Percentiles rank a stretch among this genome's conserved stretches.
Evolutionary conservation across 192 early-diverging fungal genomes (phyloP).

Genomic region (Obelidium mucronatum): DNA sequence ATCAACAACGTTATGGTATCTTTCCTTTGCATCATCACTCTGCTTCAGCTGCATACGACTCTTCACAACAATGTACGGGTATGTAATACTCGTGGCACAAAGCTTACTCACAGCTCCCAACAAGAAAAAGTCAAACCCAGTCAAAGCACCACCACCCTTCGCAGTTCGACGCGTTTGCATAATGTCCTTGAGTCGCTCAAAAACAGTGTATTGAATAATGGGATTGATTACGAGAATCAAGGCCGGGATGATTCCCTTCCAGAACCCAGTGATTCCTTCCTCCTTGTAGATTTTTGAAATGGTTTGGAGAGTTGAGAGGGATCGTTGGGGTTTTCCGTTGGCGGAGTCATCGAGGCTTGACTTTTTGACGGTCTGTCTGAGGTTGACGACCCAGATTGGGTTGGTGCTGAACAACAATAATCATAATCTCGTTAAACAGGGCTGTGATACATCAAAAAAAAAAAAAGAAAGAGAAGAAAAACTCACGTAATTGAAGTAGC

Average conservation of each 20-base stretch:
- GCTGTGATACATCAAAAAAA: not conserved
- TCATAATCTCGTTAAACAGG: too few relatives aligned
- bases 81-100: constrained; percentile 92
- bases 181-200: constrained; percentile 88
- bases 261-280: constrained; percentile 88
- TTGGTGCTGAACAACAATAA: constrained; percentile 75
- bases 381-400: constrained; percentile 99
- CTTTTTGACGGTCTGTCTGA: constrained; percentile 83
- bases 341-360: constrained; percentile 56
- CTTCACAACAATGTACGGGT: constrained; percentile 99
- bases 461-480: not conserved
- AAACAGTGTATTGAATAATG: constrained; percentile 99
- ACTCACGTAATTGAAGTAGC: constrained; percentile 41
- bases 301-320: constrained; percentile 54
- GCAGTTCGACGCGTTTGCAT: constrained; percentile 62
- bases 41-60: constrained; percentile 97
- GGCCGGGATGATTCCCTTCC: constrained; percentile 91
- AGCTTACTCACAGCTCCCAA: constrained; percentile 96
- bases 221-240: constrained; percentile 99
- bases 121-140: constrained; percentile 91
- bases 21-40: constrained; percentile 69
- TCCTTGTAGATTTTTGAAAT: constrained; percentile 84
- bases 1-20: constrained; percentile 85
- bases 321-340: constrained; percentile 49
- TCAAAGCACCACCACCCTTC: constrained; percentile 56